A percentile compares a stretch with the other conserved stretches of the same genome.
Evolutionary conservation across 2,329 filamentous ascomycete genomes (phyloP).

Genomic region (Hypocrella siamensis): DNA sequence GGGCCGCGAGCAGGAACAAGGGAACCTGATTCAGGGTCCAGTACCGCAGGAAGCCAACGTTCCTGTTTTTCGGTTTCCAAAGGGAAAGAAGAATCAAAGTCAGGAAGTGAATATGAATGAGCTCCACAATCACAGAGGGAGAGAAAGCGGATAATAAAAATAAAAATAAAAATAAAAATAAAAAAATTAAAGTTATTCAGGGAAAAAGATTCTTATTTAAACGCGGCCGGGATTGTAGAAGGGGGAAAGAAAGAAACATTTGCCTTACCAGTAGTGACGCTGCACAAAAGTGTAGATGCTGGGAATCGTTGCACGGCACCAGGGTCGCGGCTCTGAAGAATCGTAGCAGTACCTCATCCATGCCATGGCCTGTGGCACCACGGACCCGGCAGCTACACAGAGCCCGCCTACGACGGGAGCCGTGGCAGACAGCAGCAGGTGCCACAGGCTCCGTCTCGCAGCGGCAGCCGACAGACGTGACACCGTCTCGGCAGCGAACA

Average conservation of each 20-base stretch:
- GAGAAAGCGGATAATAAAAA: too few species aligned
- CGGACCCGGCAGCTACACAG: slow-evolving; percentile 49
- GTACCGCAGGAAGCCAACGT: slow-evolving; percentile 74
- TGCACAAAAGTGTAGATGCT: slow-evolving; percentile 92
- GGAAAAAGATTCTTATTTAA: too few species aligned
- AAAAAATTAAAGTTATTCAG: not conserved
- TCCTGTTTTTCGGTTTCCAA: slow-evolving; percentile 42
- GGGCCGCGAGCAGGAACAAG: slow-evolving; percentile 69
- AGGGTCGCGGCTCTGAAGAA: slow-evolving; percentile 34
- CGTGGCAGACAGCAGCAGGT: slow-evolving; percentile 33
- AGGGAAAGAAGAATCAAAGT: not conserved
- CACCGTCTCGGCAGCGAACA: slow-evolving; percentile 51
- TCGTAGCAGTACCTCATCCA: slow-evolving; percentile 53
- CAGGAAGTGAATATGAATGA: not conserved
- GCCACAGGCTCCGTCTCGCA: slow-evolving; percentile 13
- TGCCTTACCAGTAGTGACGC: slow-evolving; percentile 72
- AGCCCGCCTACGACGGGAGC: slow-evolving; percentile 51
- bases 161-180: too few species aligned
- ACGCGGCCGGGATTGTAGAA: too few species aligned
- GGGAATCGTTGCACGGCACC: slow-evolving; percentile 61
- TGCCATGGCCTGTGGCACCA: slow-evolving; percentile 59
- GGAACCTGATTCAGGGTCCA: slow-evolving; percentile 81
- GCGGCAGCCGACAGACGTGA: too few species aligned
- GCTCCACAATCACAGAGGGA: too few species aligned
- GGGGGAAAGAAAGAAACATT: too few species aligned